A percentile compares a stretch with the other conserved stretches of the same genome.
phyloP scores from a whole-genome alignment of 176 grass and related monocot species.

The Bromus sterilis region DNA sequence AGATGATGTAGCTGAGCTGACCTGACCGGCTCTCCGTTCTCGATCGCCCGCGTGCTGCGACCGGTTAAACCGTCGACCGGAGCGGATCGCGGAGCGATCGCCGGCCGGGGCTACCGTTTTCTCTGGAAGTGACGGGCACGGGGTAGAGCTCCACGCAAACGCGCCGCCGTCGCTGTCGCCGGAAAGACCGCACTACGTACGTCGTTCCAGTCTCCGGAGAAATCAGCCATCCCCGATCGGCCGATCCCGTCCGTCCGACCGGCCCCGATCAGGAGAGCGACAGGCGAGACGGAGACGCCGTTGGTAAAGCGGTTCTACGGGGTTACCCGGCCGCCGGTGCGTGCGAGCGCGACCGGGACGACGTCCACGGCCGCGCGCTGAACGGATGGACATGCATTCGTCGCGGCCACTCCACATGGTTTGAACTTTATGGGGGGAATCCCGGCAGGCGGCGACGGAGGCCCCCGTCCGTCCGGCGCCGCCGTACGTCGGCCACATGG shows the following conservation, averaged over 20 bases:
- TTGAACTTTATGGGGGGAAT: background rate
- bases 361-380: background rate
- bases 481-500: slow-evolving; percentile 22
- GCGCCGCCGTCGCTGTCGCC: slow-evolving; percentile 5
- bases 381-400: background rate
- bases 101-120: background rate
- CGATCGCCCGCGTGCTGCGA: slow-evolving; percentile 5
- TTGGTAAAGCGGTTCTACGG: background rate
- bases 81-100: slow-evolving; percentile 13
- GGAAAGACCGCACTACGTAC: background rate
- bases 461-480: too few species aligned
- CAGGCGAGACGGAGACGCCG: too few species aligned
- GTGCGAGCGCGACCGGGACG: background rate
- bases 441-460: background rate
- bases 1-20: background rate
- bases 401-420: background rate
- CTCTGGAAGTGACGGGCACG: background rate
- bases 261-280: background rate
- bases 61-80: slow-evolving; percentile 20
- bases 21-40: background rate
- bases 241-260: background rate
- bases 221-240: background rate
- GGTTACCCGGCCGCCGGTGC: background rate
- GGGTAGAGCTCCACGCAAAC: slow-evolving; percentile 5
- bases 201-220: background rate